Evolutionary conservation across 2,329 filamentous ascomycete genomes (phyloP).

Genomic region (Gliomastix tumulicola): DNA sequence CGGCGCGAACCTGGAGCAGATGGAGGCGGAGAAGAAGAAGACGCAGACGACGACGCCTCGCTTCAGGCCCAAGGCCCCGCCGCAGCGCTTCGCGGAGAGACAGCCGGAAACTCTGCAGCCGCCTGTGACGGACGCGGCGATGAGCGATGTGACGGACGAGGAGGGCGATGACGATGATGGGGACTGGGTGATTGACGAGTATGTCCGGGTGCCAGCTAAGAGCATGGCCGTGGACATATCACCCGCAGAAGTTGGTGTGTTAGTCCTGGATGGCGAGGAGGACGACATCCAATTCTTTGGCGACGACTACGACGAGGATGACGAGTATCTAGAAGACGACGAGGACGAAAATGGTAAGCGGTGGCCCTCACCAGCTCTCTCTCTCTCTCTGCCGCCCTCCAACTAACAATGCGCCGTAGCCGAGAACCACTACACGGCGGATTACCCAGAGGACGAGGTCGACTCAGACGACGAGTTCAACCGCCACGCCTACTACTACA

Average conservation of each 20-base stretch:
- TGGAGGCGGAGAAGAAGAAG: conserved; percentile 31
- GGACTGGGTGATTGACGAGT: conserved; percentile 59
- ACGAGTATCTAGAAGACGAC: conserved; percentile 51
- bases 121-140: conserved; percentile 20
- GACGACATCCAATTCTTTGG: conserved; percentile 55
- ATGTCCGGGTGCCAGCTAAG: conserved; percentile 51
- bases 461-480: conserved; percentile 54
- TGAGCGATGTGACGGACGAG: conserved; percentile 31
- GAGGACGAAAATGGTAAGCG: conserved; percentile 58
- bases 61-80: conserved; percentile 50
- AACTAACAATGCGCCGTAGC: conserved; percentile 30
- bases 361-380: background rate
- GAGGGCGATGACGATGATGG: conserved; percentile 36
- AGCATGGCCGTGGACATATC: conserved; percentile 37
- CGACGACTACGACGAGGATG: conserved; percentile 52
- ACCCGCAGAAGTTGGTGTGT: conserved; percentile 44
- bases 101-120: conserved; percentile 32
- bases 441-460: conserved; percentile 76
- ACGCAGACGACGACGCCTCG: conserved; percentile 21
- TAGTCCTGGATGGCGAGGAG: conserved; percentile 51
- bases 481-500: conserved; percentile 47
- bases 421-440: conserved; percentile 71
- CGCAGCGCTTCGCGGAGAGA: conserved; percentile 47
- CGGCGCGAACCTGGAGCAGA: conserved; percentile 40
- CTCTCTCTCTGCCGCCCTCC: background rate